Evolutionary conservation across 306 rosid species (phyloP), one percentile per base, ranked within the genome.

Genomic region (Arachis stenosperma): DNA sequence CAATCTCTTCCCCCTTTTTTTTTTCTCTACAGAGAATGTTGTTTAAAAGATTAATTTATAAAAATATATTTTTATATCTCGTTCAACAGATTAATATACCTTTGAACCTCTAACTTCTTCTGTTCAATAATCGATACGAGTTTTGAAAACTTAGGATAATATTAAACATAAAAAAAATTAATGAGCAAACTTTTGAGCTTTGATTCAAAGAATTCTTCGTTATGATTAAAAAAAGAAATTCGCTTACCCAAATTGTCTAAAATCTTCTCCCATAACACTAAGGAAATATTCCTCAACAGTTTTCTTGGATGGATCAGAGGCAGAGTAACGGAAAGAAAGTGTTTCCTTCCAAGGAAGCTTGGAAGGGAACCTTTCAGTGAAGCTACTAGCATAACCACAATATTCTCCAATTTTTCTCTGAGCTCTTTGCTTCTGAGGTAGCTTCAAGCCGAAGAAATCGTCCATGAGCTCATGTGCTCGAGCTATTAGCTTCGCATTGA

Each of bases 301-400:
- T 52, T 52, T 52, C 15, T 11, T 52, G 6, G 29, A 52, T 6
- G 0, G 9, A 6, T 5, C 27, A 7, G 29, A 17, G 6, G 57
- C 57, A 1, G 57, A 52, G 57, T 52, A 52, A 5, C 7, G 57
- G 10, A 52, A 52, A 52, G 57, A n/a, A 14, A 52, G 57, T 6
- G 57, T 52, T 52, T 52, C 57, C 15, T 52, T 52, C 57, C 57
- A 52, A 52, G 57, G 57, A 14, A 52, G 57, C 57, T 52, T 7
- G 29, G 57, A 52, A 8, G 57, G 13, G 15, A 52, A 52, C 29
- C 57, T 52, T 14, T 22, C 29, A 5, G 6, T 6, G 22, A 52
- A 52, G 57, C 57, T 52, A 6, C 57, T 52, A 52, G 57, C 57
- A 52, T 52, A 52, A 14, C 57, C 57, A 6, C 27, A 52, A 52